Conservation (phyloP, 208 protist genomes). For the Leishmania arabica region DNA sequence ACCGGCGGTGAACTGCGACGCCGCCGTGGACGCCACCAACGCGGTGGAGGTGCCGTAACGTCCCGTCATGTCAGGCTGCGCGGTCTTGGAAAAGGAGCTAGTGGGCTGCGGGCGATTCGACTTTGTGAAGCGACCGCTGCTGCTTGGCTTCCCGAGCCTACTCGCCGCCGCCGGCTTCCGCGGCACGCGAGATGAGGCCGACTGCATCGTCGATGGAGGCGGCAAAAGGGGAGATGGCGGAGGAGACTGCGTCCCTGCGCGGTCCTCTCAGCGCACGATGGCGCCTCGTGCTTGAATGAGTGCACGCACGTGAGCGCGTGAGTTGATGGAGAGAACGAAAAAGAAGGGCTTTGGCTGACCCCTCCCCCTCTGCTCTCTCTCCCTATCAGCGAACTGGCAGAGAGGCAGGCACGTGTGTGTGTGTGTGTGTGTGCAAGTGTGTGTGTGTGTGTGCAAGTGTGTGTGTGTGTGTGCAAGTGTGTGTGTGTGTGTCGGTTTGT, state of each 20-base stretch:
- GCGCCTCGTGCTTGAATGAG: background rate
- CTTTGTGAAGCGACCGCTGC: background rate
- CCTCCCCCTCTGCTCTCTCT: background rate
- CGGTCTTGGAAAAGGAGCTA: background rate
- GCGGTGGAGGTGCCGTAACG: background rate
- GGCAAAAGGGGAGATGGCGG: background rate
- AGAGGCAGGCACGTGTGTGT: background rate
- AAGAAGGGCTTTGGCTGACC: background rate
- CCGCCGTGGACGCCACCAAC: background rate
- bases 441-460: too few relatives aligned
- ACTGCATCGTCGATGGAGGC: background rate
- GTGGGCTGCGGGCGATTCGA: background rate
- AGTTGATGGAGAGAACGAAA: background rate
- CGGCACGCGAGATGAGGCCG: background rate
- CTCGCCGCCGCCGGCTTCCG: conserved; percentile 6
- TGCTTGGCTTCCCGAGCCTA: background rate
- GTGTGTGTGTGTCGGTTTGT: background rate
- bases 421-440: too few relatives aligned
- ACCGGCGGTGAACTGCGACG: background rate
- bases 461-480: too few relatives aligned
- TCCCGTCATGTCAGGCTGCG: background rate
- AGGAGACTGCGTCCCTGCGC: background rate
- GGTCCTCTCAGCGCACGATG: background rate
- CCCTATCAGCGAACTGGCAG: background rate
- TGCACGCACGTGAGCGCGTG: background rate